Percentiles rank a stretch among this genome's conserved stretches.
Conservation (phyloP, 768 basidiomycete species). For the Leccinum arenicola region DNA sequence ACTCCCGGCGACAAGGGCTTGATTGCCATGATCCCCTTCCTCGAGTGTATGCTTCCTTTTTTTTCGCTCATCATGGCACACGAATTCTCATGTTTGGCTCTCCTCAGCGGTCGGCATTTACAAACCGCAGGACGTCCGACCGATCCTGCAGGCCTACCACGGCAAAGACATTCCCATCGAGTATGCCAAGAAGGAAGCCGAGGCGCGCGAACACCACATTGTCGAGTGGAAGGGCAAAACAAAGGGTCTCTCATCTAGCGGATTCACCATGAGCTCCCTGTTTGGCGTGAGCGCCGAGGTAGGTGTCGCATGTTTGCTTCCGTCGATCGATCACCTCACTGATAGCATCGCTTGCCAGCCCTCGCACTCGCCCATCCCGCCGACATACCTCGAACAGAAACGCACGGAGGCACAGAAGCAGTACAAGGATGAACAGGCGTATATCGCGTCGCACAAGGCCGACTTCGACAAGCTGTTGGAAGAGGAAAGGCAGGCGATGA, state of each 20-base stretch:
- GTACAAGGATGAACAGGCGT: conserved; percentile 53
- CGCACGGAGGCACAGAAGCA: conserved; percentile 47
- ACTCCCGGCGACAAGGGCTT: conserved; percentile 72
- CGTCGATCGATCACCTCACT: neutral
- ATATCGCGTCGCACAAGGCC: conserved; percentile 48
- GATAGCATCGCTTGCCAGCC: conserved; percentile 8
- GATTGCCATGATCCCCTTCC: conserved; percentile 92
- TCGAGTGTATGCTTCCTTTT: conserved; percentile 65
- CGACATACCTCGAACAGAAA: conserved; percentile 53
- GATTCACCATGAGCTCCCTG: conserved; percentile 44
- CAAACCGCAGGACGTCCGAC: conserved; percentile 82
- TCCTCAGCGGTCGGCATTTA: conserved; percentile 85
- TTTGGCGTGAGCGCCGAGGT: conserved; percentile 42
- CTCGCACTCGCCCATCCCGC: conserved; percentile 35
- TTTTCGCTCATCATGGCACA: neutral
- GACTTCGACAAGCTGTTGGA: conserved; percentile 50
- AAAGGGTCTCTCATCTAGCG: conserved; percentile 35
- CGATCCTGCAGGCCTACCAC: conserved; percentile 77
- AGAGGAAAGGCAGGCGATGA: conserved; percentile 49
- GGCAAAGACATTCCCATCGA: conserved; percentile 89
- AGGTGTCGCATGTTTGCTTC: neutral
- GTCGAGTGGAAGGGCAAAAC: conserved; percentile 73
- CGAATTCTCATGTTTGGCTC: neutral
- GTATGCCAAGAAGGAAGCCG: conserved; percentile 85
- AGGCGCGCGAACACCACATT: conserved; percentile 70